Percentiles rank a stretch among this genome's conserved stretches.
Conservation (phyloP, 495 filamentous ascomycete species). For the Aspergillus kassunensis region DNA sequence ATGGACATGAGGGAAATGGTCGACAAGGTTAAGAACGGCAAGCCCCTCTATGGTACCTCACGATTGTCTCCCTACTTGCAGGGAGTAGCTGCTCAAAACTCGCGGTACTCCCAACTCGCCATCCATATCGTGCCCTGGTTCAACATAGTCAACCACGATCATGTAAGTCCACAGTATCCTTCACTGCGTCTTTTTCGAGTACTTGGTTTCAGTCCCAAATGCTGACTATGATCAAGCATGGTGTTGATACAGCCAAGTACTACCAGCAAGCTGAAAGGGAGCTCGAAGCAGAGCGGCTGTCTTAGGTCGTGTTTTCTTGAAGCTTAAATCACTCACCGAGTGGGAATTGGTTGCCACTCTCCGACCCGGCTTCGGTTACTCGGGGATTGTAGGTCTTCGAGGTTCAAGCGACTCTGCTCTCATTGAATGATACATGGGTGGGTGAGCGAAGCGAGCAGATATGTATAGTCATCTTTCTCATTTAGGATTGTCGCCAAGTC, state of each 20-base stretch:
- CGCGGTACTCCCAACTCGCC: slow-evolving; percentile 80
- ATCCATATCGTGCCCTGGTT: slow-evolving; percentile 86
- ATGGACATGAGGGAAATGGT: slow-evolving; percentile 99
- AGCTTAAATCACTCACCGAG: slow-evolving; percentile 2
- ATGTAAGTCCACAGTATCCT: slow-evolving; percentile 40
- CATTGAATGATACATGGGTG: too few species aligned
- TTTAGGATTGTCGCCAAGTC: neutral
- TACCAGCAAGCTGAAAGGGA: slow-evolving; percentile 95
- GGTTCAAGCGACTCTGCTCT: too few species aligned
- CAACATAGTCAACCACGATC: slow-evolving; percentile 95
- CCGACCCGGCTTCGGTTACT: too few species aligned
- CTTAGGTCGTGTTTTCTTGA: slow-evolving; percentile 28
- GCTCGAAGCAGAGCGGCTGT: slow-evolving; percentile 68
- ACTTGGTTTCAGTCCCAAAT: neutral
- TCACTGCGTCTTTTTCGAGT: neutral
- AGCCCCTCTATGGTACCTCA: slow-evolving; percentile 85
- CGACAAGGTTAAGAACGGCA: slow-evolving; percentile 81
- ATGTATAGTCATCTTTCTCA: slow-evolving; percentile 2
- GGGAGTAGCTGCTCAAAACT: slow-evolving; percentile 89
- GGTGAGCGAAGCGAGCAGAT: neutral
- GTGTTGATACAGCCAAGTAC: slow-evolving; percentile 97
- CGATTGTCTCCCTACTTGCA: slow-evolving; percentile 80
- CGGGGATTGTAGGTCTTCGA: too few species aligned
- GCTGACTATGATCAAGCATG: slow-evolving; percentile 57
- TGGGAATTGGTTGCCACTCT: slow-evolving; percentile 1